Conservation (phyloP, 2,329 filamentous ascomycete genomes). For the Xylariales sp. region DNA sequence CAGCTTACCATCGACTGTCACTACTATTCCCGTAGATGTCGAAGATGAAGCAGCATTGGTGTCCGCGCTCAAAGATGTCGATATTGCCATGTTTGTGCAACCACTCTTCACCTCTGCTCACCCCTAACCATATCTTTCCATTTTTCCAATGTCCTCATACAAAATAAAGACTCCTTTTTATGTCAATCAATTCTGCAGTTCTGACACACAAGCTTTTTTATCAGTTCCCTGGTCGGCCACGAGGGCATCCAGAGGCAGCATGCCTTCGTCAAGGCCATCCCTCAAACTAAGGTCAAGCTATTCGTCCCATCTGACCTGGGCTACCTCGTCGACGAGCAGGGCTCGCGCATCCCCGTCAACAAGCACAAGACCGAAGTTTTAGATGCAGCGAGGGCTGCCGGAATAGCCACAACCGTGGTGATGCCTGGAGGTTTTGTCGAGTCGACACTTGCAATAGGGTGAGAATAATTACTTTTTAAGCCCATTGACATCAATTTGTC, state of each 20-base stretch:
- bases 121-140: no score
- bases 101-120: not conserved
- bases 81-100: conserved; percentile 17
- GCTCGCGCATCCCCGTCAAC: conserved; percentile 15
- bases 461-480: no score
- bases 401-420: conserved; percentile 16
- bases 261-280: conserved; percentile 21
- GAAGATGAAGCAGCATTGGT: conserved; percentile 14
- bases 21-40: conserved; percentile 12
- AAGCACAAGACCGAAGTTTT: conserved; percentile 19
- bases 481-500: no score
- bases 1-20: conserved; percentile 12
- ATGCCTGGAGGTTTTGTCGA: conserved; percentile 20
- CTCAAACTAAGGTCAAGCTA: conserved; percentile 18
- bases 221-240: conserved; percentile 19
- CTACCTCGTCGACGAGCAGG: conserved; percentile 17
- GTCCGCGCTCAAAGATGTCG: conserved; percentile 15
- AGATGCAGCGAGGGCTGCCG: conserved; percentile 15
- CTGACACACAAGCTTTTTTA: no score
- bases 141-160: no score
- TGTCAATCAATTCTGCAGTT: no score
- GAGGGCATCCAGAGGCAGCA: conserved; percentile 17
- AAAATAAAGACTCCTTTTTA: no score
- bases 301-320: conserved; percentile 24
- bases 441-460: conserved; percentile 17